phyloP scores from a whole-genome alignment of 2,329 filamentous ascomycete genomes.

The Sporothrix pseudoabietina region DNA sequence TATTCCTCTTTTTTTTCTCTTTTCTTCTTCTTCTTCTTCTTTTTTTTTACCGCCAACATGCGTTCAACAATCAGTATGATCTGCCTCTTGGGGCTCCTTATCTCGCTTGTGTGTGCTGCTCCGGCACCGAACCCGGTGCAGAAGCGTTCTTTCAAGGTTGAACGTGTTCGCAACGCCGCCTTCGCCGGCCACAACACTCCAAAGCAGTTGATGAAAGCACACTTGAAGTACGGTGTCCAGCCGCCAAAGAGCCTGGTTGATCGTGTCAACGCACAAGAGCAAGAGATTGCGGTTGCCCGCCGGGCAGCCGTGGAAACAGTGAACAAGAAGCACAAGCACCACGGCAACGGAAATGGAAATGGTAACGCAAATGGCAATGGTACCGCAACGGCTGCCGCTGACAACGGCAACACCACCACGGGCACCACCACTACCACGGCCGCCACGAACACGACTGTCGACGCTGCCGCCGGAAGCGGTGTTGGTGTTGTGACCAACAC shows the following conservation, averaged over 20 bases:
- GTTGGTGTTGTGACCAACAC: conserved; percentile 64
- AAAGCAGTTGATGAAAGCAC: conserved; percentile 64
- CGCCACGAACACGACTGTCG: conserved; percentile 7
- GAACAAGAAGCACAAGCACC: conserved; percentile 20
- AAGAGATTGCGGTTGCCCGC: conserved; percentile 14
- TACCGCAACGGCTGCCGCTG: conserved; percentile 34
- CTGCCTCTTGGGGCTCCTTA: conserved; percentile 52
- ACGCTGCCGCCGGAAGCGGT: not conserved
- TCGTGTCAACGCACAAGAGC: conserved; percentile 40
- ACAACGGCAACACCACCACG: conserved; percentile 1
- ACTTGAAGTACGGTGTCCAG: conserved; percentile 66
- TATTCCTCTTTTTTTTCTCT: not conserved
- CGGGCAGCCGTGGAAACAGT: conserved; percentile 33
- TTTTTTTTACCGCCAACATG: conserved; percentile 34
- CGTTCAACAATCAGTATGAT: conserved; percentile 37
- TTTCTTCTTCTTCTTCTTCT: not conserved
- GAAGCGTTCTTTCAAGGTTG: conserved; percentile 64
- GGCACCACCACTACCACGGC: not conserved
- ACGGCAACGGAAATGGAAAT: conserved; percentile 19
- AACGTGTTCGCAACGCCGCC: conserved; percentile 57
- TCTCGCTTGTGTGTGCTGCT: conserved; percentile 48
- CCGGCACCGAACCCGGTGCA: conserved; percentile 49
- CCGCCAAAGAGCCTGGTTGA: conserved; percentile 49
- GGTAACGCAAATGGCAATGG: conserved; percentile 25
- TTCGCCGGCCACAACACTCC: conserved; percentile 61